Evolutionary conservation across 495 filamentous ascomycete genomes (phyloP), one percentile per base, ranked within the genome.

Genomic region (Trichoderma virens): DNA sequence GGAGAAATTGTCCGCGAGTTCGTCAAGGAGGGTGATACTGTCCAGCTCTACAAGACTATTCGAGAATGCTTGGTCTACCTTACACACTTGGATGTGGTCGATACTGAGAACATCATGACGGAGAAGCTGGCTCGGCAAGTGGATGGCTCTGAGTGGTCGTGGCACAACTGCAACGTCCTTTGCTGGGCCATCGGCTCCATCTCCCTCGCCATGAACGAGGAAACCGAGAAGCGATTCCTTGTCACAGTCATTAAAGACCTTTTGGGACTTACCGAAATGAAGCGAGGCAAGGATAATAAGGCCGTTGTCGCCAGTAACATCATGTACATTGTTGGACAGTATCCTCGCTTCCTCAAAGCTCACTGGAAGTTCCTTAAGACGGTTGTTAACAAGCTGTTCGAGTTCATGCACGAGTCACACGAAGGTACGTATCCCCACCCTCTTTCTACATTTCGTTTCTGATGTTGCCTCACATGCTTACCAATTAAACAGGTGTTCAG

Each of bases 301-400:
- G 94, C 94, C 25, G 95, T 98, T 2, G 94, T 98, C 61, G 94
- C 94, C 68, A 97, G 92, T 78, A 98, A 98, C 76, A 98, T 98
- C 75, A 98, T 98, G 94, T 98, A 98, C 72, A 98, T 98, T 74
- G 94, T 98, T 64, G 94, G 94, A 38, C 94, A 98, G 73, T 98
- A 98, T 72, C 94, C 94, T 18, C 90, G 94, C 31, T 98, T 98
- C 78, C 78, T 98, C 69, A 98, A 98, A 75, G 94, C 94, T 0
- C 94, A 98, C 73, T 98, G 94, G 94, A 98, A 98, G 74, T 99
- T 99, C 78, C 78, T 99, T 68, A 99, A 99, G 84, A 99, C 94
- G 7, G 94, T 99, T 25, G 94, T 99, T 68, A 99, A 98, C 78
- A 99, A 99, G 78, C 85, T 99, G 14, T 99, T 99, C 70, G 94